Conservation (phyloP, 768 basidiomycete species). For the Mycena metata region DNA sequence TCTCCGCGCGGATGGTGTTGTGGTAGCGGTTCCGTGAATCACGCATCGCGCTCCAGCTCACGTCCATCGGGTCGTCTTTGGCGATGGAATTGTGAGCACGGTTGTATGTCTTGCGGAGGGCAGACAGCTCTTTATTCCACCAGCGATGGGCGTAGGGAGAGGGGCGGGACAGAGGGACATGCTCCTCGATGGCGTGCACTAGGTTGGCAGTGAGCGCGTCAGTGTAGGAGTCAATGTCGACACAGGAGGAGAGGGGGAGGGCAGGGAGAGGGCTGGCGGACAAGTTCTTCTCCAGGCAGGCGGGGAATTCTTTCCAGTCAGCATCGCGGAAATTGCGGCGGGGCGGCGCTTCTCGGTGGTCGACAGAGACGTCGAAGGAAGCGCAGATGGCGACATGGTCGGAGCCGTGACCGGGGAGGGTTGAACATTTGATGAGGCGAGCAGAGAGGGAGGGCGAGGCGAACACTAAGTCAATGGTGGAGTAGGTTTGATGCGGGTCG, state of each 20-base stretch:
- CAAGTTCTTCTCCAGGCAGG: not conserved
- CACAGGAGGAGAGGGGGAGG: not conserved
- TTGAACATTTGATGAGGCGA: no score
- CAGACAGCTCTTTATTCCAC: not conserved
- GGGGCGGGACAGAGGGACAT: not conserved
- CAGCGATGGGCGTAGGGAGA: slow-evolving; percentile 12
- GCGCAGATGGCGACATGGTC: not conserved
- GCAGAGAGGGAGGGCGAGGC: no score
- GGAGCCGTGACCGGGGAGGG: not conserved
- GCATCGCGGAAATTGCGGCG: not conserved
- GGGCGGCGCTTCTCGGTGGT: not conserved
- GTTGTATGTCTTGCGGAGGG: not conserved
- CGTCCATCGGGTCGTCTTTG: slow-evolving; percentile 1
- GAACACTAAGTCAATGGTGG: no score
- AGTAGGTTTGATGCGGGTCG: no score
- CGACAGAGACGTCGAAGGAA: not conserved
- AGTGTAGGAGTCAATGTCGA: slow-evolving; percentile 1
- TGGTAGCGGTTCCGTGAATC: not conserved
- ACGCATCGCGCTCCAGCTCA: slow-evolving; percentile 7
- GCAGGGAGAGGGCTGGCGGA: not conserved
- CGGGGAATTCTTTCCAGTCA: not conserved
- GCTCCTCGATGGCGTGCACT: not conserved
- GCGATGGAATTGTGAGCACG: not conserved
- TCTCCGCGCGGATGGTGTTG: not conserved
- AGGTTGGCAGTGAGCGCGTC: not conserved